These are phyloP conservation scores for Aspergillus asperescens DNA, from an alignment of 495 filamentous ascomycete species.

Conservation along the genomic window DNA sequence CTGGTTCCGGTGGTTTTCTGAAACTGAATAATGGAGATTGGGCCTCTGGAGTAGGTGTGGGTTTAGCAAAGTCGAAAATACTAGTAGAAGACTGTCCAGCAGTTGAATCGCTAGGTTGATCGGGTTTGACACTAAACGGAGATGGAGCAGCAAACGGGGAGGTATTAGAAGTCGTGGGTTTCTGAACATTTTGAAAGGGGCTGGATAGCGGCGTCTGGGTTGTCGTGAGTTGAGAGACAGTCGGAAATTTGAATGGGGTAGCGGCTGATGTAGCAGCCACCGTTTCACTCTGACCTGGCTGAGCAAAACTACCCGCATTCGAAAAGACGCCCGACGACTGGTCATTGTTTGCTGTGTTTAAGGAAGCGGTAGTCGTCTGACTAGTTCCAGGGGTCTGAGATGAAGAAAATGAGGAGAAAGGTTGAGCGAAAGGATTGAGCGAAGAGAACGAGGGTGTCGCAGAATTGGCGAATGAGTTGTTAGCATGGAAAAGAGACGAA, in stretches of 20 bases:
- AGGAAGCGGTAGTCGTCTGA: not conserved
- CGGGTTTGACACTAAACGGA: slow-evolving; percentile 4
- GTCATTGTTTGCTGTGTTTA: not conserved
- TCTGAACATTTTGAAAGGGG: not conserved
- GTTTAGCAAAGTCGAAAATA: slow-evolving; percentile 15
- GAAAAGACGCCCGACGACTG: not conserved
- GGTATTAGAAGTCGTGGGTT: not conserved
- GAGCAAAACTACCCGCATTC: not conserved
- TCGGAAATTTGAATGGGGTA: slow-evolving; percentile 2
- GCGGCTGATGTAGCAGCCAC: not conserved
- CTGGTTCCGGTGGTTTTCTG: not conserved
- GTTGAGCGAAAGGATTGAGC: slow-evolving; percentile 20
- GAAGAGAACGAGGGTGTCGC: not conserved
- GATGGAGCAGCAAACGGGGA: slow-evolving; percentile 12
- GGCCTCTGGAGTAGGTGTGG: not conserved
- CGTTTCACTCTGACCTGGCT: not conserved
- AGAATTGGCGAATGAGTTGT: not conserved
- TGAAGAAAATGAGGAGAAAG: slow-evolving; percentile 18
- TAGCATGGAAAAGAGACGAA: slow-evolving; percentile 19
- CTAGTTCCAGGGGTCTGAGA: slow-evolving; percentile 9
- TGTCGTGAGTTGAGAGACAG: not conserved
- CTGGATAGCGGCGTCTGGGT: not conserved
- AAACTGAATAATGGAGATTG: slow-evolving; percentile 10
- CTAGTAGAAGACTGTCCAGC: slow-evolving; percentile 16
- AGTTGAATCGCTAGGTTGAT: slow-evolving; percentile 6